A percentile compares a stretch with the other conserved stretches of the same genome.
Conservation (phyloP, 1,284 basidiomycete genomes). For the Trametes polyzona region DNA sequence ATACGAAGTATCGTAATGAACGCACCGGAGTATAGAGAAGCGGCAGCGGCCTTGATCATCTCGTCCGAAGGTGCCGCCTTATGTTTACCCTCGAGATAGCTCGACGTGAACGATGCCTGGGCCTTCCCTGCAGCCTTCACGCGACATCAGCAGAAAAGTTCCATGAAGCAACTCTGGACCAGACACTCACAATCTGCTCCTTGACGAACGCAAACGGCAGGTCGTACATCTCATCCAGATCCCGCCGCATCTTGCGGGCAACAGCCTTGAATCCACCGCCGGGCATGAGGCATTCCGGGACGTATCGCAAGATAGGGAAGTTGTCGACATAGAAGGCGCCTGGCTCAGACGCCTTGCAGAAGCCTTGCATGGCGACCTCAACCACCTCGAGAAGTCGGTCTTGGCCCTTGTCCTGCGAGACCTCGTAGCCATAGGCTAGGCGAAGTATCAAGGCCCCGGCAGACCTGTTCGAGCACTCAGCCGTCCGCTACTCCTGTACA, state of each 20-base stretch:
- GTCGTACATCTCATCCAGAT: conserved; percentile 38
- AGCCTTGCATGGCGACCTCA: conserved; percentile 47
- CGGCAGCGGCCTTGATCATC: conserved; percentile 43
- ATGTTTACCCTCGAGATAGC: background rate
- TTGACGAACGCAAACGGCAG: conserved; percentile 39
- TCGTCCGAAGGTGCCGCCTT: conserved; percentile 37
- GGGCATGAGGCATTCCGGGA: conserved; percentile 42
- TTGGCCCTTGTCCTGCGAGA: conserved; percentile 23
- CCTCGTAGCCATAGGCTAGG: conserved; percentile 45
- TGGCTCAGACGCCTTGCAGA: conserved; percentile 42
- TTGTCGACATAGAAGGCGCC: conserved; percentile 45
- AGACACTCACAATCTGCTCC: conserved; percentile 35
- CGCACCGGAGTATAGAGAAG: conserved; percentile 44
- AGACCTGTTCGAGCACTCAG: conserved; percentile 28
- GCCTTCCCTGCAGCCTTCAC: no score
- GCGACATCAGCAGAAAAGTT: no score
- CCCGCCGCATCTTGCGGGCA: conserved; percentile 35
- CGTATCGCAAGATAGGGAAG: conserved; percentile 39
- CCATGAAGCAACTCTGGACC: background rate
- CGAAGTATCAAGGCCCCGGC: conserved; percentile 43
- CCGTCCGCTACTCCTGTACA: background rate
- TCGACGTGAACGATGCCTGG: no score
- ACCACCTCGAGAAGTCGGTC: conserved; percentile 45
- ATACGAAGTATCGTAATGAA: background rate
- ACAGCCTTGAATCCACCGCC: conserved; percentile 37